A percentile compares a stretch with the other conserved stretches of the same genome.
These are phyloP conservation scores for Ganoderma leucocontextum DNA, from an alignment of 1,284 basidiomycete species.

Conservation along the genomic window DNA sequence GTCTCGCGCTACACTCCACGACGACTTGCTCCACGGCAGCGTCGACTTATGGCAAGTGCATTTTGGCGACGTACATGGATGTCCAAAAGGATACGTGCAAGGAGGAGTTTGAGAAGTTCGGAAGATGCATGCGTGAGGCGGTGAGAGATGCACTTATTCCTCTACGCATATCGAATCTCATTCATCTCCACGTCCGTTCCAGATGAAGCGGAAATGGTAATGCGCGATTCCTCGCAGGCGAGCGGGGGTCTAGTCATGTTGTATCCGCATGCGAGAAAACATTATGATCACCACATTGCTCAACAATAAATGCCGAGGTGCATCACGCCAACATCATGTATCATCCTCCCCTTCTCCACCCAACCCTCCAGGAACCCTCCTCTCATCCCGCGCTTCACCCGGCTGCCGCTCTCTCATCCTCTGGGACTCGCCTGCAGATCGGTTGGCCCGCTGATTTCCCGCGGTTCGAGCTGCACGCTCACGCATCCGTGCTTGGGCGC, in stretches of 20 bases:
- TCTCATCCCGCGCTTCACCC: constrained; percentile 29
- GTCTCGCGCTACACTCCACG: constrained; percentile 73
- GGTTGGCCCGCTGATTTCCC: constrained; percentile 7
- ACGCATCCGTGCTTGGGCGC: constrained; percentile 51
- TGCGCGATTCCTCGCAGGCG: constrained; percentile 8
- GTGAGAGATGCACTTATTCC: constrained; percentile 46
- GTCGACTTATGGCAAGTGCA: constrained; percentile 80
- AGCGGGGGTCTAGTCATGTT: constrained; percentile 15
- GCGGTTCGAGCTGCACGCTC: constrained; percentile 36
- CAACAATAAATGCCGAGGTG: constrained; percentile 21
- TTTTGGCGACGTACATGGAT: constrained; percentile 78
- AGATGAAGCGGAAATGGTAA: constrained; percentile 78
- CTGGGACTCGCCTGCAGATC: constrained; percentile 5
- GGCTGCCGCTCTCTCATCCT: constrained; percentile 32
- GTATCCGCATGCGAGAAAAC: constrained; percentile 2
- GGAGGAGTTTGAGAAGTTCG: constrained; percentile 81
- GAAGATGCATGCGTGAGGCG: constrained; percentile 73
- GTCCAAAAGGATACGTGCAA: constrained; percentile 80
- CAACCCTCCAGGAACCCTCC: constrained; percentile 54
- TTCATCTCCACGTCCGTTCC: constrained; percentile 17
- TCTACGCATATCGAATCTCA: neutral
- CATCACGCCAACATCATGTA: constrained; percentile 33
- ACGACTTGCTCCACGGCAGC: constrained; percentile 76
- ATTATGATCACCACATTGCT: constrained; percentile 9
- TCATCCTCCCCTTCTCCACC: constrained; percentile 45